Base-by-base conservation (phyloP, 495 filamentous ascomycete genomes). In the Podospora conica region DNA sequence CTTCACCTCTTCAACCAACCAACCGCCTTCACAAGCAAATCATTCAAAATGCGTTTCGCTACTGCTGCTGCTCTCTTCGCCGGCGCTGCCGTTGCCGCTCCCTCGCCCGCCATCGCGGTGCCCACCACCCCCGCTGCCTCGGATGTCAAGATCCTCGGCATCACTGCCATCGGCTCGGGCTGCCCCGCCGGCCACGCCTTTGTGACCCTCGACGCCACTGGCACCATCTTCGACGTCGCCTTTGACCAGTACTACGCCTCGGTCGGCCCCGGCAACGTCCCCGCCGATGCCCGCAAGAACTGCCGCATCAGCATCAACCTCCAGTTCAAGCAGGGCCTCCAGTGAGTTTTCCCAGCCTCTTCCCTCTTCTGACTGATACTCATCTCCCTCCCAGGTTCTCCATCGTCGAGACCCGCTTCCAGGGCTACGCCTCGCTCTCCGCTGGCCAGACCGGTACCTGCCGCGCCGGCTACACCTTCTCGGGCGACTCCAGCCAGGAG, bases 221-320 rank as follows among this genome's bases (percentile, higher is more conserved):
- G 73, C 64, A 77, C 78, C 63, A 74, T 75, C 66, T 75, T 84
- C 60, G 80, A 81, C 48, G 71, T 83, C 22, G 78, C 80, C 65
- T 83, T 83, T 60, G 79, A 83, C 68, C 58, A 74, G 24, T 84
- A 81, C 69, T 73, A 78, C 29, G 80, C 80, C n/a, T 71, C 71
- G 9, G 78, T 80, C 55, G 82, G 82, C 22, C 77, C 78, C 9
- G 76, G 75, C 48, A 71, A 71, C 60, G 29, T 62, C 21, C 61
- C 75, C 33, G 71, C 79, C 24, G 75, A 78, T 59, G 72, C 67
- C 65, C 74, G 72, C 74, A 81, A 82, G 77, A 79, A 78, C 75
- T 83, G 80, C 73, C 79, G 79, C 57, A 59, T 83, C 54, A 77
- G 75, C 71, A 73, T 82, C 71, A 77, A 80, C 66, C 69, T 82